These are phyloP conservation scores for Lachnellula arida DNA, from an alignment of 2,329 filamentous ascomycete genomes.

Conservation along the genomic window DNA sequence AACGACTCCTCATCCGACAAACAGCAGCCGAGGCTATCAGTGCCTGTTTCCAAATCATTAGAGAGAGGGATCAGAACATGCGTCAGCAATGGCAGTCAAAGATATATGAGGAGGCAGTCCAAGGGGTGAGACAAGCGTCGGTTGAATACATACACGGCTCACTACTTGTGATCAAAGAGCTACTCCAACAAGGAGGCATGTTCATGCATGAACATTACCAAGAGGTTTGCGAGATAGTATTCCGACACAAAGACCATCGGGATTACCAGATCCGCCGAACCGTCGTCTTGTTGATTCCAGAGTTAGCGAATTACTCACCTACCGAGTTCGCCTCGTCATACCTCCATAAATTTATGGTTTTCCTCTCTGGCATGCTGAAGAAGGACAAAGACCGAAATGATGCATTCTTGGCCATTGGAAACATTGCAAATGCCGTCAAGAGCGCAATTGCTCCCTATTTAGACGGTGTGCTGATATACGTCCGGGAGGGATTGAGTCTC, in stretches of 20 bases:
- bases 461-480: slow-evolving; percentile 88
- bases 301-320: slow-evolving; percentile 87
- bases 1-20: slow-evolving; percentile 84
- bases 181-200: slow-evolving; percentile 94
- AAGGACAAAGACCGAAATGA: slow-evolving; percentile 92
- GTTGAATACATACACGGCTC: slow-evolving; percentile 93
- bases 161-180: slow-evolving; percentile 83
- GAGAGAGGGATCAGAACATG: slow-evolving; percentile 83
- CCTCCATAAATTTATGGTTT: slow-evolving; percentile 95
- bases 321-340: slow-evolving; percentile 83
- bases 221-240: slow-evolving; percentile 87
- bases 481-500: slow-evolving; percentile 81
- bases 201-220: slow-evolving; percentile 97
- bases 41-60: slow-evolving; percentile 92
- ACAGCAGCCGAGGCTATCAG: slow-evolving; percentile 91
- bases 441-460: slow-evolving; percentile 93
- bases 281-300: slow-evolving; percentile 85
- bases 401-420: slow-evolving; percentile 92
- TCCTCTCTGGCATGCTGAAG: slow-evolving; percentile 88
- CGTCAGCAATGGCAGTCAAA: slow-evolving; percentile 84
- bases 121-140: slow-evolving; percentile 73
- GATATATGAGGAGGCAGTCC: slow-evolving; percentile 81
- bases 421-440: slow-evolving; percentile 93
- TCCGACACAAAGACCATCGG: slow-evolving; percentile 87
- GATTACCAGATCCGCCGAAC: slow-evolving; percentile 85